Evolutionary conservation across 2,329 filamentous ascomycete genomes (phyloP).

Genomic region (Paecilomyces sp.): DNA sequence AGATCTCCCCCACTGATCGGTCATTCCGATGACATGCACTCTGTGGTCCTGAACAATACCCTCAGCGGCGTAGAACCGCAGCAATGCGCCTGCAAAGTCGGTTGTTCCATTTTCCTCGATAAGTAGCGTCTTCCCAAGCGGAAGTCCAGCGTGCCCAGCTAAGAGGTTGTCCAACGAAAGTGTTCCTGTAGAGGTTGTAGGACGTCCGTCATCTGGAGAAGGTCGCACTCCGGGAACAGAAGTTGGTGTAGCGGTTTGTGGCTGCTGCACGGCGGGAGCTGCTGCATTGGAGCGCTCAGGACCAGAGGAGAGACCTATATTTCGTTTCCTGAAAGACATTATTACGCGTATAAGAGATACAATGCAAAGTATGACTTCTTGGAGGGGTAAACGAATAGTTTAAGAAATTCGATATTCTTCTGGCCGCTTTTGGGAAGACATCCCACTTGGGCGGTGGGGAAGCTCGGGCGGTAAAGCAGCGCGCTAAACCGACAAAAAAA

Average conservation of each 20-base stretch:
- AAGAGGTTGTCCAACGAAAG: conserved; percentile 76
- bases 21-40: conserved; percentile 75
- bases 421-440: neutral
- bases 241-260: conserved; percentile 19
- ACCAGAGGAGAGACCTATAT: conserved; percentile 48
- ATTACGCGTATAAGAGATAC: conserved; percentile 2
- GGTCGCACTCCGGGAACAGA: conserved; percentile 58
- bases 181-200: conserved; percentile 86
- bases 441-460: conserved; percentile 3
- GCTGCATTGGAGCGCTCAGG: conserved; percentile 23
- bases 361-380: neutral
- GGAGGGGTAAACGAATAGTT: neutral
- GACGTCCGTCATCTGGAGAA: conserved; percentile 79
- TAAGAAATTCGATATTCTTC: neutral
- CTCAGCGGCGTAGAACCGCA: conserved; percentile 88
- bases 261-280: conserved; percentile 17
- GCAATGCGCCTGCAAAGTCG: conserved; percentile 77
- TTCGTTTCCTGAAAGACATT: conserved; percentile 65
- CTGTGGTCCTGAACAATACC: conserved; percentile 85
- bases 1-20: conserved; percentile 73
- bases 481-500: conserved; percentile 17
- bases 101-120: conserved; percentile 88
- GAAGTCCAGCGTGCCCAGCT: conserved; percentile 77
- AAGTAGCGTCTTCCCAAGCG: conserved; percentile 71
- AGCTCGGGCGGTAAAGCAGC: conserved; percentile 17